These are phyloP conservation scores for Aspergillus olivimuriae DNA, from an alignment of 495 filamentous ascomycete species.

Conservation along the genomic window DNA sequence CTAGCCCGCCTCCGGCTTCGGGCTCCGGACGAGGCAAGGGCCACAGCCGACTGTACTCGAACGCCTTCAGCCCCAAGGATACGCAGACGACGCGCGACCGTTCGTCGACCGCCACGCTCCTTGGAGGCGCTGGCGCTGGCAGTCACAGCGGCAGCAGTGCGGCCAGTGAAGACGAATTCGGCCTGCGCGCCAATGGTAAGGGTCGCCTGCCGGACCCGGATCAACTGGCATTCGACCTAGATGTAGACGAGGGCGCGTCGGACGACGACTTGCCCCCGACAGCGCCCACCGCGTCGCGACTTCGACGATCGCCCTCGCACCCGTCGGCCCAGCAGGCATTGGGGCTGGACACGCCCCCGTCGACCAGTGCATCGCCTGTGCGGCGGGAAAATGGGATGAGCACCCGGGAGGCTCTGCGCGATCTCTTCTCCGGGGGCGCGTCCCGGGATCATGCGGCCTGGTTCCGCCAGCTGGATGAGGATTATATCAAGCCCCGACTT, in stretches of 20 bases:
- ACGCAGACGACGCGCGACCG: constrained; percentile 34
- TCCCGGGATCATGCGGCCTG: constrained; percentile 84
- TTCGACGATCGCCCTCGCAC: constrained; percentile 52
- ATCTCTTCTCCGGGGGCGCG: constrained; percentile 62
- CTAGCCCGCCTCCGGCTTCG: constrained; percentile 42
- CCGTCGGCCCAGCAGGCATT: constrained; percentile 20
- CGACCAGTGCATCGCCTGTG: constrained; percentile 26
- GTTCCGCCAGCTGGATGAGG: constrained; percentile 92
- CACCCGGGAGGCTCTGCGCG: constrained; percentile 62
- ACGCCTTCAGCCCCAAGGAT: constrained; percentile 45
- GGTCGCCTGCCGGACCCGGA: constrained; percentile 52
- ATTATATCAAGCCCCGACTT: constrained; percentile 90
- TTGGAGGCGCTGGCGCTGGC: constrained; percentile 32
- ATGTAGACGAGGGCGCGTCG: constrained; percentile 33
- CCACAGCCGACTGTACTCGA: constrained; percentile 51
- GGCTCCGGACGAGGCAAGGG: constrained; percentile 33
- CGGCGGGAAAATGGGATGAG: constrained; percentile 29
- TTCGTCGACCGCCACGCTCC: constrained; percentile 34
- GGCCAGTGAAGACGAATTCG: constrained; percentile 48
- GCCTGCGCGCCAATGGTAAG: constrained; percentile 42
- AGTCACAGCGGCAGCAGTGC: constrained; percentile 45
- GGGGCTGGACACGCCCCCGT: constrained; percentile 19
- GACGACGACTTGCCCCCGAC: constrained; percentile 49
- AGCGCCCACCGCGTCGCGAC: constrained; percentile 34
- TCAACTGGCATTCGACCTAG: constrained; percentile 48